Percentiles rank a stretch among this genome's conserved stretches.
These are phyloP conservation scores for Dichotomopilus funicola DNA, from an alignment of 2,329 filamentous ascomycete genomes.

Conservation along the genomic window DNA sequence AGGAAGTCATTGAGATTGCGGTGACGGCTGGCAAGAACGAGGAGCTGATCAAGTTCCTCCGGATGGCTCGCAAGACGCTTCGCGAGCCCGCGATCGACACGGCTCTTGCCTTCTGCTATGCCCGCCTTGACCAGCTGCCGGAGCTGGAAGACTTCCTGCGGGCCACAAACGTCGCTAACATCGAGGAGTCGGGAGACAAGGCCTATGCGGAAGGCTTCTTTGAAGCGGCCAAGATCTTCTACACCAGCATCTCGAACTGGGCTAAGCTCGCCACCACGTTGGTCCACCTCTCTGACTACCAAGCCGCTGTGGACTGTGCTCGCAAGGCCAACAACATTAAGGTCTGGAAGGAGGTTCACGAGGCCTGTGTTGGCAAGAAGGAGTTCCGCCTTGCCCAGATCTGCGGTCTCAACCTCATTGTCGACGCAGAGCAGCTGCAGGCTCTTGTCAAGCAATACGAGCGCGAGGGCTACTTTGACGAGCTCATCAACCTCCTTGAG, in stretches of 20 bases:
- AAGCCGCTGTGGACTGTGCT: conserved; percentile 93
- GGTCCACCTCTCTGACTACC: conserved; percentile 95
- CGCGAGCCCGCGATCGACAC: conserved; percentile 93
- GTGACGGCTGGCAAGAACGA: conserved; percentile 96
- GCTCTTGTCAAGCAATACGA: conserved; percentile 96
- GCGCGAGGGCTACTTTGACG: conserved; percentile 94
- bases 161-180: conserved; percentile 86
- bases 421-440: conserved; percentile 92
- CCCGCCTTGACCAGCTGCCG: conserved; percentile 80
- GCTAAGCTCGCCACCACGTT: conserved; percentile 96
- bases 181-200: conserved; percentile 97
- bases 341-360: conserved; percentile 98
- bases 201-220: conserved; percentile 91
- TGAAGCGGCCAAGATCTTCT: conserved; percentile 98
- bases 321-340: conserved; percentile 99
- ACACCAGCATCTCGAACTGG: conserved; percentile 97
- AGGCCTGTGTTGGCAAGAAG: conserved; percentile 93
- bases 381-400: conserved; percentile 98
- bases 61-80: conserved; percentile 95
- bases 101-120: conserved; percentile 86
- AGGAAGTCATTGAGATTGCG: conserved; percentile 92
- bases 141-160: conserved; percentile 96
- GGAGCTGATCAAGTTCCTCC: conserved; percentile 90
- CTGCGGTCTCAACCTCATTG: conserved; percentile 94
- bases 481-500: conserved; percentile 90